These are phyloP conservation scores for Kentomonas sorsogonicus DNA, from an alignment of 208 protist genomes.

Conservation along the genomic window DNA sequence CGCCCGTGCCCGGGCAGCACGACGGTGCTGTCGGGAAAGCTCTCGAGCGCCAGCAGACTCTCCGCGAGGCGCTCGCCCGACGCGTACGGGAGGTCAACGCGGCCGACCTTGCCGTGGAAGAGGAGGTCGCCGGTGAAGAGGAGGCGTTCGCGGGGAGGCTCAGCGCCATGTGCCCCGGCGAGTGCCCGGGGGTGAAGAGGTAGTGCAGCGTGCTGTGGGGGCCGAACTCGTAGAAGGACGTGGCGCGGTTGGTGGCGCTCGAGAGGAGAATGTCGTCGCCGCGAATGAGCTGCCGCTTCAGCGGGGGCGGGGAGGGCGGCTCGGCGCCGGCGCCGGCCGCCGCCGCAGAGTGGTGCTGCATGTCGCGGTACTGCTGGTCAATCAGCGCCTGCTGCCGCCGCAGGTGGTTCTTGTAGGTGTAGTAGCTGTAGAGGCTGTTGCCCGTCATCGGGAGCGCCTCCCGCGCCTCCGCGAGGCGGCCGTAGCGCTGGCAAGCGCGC, in stretches of 20 bases:
- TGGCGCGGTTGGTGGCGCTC: constrained; percentile 70
- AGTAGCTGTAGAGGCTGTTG: constrained; percentile 56
- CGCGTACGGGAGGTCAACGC: constrained; percentile 82
- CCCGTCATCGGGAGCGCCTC: constrained; percentile 57
- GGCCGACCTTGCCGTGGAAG: constrained; percentile 79
- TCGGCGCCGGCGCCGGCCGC: constrained; percentile 1
- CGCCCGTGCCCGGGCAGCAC: constrained; percentile 82
- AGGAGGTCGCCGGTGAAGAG: constrained; percentile 85
- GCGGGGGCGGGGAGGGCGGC: neutral
- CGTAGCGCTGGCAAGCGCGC: constrained; percentile 72
- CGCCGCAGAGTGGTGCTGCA: neutral
- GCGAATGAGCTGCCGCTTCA: constrained; percentile 39
- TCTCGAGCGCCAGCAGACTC: constrained; percentile 68
- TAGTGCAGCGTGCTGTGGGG: constrained; percentile 68
- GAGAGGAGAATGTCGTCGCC: constrained; percentile 67
- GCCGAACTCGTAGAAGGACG: constrained; percentile 80
- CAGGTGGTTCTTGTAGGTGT: constrained; percentile 44
- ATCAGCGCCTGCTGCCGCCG: constrained; percentile 25
- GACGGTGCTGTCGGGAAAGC: constrained; percentile 75
- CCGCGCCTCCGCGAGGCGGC: constrained; percentile 57
- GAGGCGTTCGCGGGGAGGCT: constrained; percentile 68
- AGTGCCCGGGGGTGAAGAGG: constrained; percentile 86
- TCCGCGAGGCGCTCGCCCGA: constrained; percentile 75
- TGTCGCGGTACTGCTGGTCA: constrained; percentile 15
- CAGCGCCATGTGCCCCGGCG: constrained; percentile 87